A percentile compares a stretch with the other conserved stretches of the same genome.
Evolutionary conservation across 768 basidiomycete species (phyloP).

Genomic region (Nidula microcarpa): DNA sequence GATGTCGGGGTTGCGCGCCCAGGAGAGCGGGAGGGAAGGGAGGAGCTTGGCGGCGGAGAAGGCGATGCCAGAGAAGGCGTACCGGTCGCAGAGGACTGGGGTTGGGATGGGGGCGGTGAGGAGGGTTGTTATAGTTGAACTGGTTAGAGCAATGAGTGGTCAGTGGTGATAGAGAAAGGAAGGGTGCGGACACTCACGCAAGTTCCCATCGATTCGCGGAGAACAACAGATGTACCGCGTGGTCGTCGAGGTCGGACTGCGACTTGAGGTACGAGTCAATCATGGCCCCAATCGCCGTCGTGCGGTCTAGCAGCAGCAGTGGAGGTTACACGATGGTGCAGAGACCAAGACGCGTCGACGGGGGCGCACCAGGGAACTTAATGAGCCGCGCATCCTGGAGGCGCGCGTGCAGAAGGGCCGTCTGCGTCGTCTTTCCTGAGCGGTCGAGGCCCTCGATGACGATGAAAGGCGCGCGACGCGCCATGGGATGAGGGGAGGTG

Average conservation of each 20-base stretch:
- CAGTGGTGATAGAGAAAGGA: background rate
- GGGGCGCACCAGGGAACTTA: conserved; percentile 83
- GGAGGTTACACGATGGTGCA: background rate
- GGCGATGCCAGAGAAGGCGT: conserved; percentile 94
- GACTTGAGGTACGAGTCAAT: conserved; percentile 90
- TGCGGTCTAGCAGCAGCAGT: conserved; percentile 58
- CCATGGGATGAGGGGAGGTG: conserved; percentile 5
- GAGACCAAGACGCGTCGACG: background rate
- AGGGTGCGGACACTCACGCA: conserved; percentile 47
- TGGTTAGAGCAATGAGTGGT: conserved; percentile 13
- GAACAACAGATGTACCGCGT: conserved; percentile 89
- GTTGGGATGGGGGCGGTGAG: conserved; percentile 52
- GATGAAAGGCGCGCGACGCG: conserved; percentile 73
- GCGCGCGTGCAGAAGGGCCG: conserved; percentile 51
- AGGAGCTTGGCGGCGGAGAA: conserved; percentile 64
- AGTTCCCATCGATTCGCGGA: conserved; percentile 97
- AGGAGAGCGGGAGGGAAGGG: conserved; percentile 57
- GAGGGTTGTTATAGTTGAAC: conserved; percentile 53
- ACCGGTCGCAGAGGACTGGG: conserved; percentile 85
- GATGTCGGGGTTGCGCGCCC: conserved; percentile 86
- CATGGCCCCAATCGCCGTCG: conserved; percentile 87
- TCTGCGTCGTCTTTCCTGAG: conserved; percentile 93
- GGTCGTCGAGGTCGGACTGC: conserved; percentile 85
- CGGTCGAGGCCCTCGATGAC: conserved; percentile 95
- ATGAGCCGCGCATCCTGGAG: conserved; percentile 56